Conservation (phyloP, 208 protist genomes). For the Blastocrithidia nonstop region DNA sequence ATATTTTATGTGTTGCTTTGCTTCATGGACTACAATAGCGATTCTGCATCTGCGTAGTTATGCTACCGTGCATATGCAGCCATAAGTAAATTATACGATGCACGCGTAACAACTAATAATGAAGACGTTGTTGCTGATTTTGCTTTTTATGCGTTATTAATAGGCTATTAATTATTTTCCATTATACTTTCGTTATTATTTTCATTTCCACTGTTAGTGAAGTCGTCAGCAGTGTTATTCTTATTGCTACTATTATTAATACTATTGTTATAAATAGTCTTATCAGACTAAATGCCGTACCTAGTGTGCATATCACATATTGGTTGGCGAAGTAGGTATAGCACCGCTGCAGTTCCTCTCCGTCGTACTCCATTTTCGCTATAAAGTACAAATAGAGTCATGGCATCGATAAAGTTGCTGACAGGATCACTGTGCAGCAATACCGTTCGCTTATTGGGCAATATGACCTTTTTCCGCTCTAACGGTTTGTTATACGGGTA, state of each 20-base stretch:
- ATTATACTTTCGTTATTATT: too few relatives aligned
- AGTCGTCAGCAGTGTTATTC: too few relatives aligned
- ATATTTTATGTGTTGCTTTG: too few relatives aligned
- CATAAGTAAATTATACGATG: slow-evolving; percentile 48
- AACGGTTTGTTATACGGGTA: slow-evolving; percentile 12
- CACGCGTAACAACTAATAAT: slow-evolving; percentile 4
- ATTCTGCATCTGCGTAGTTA: slow-evolving; percentile 18
- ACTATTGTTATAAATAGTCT: background rate
- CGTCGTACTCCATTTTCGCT: background rate
- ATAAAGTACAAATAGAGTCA: slow-evolving; percentile 9
- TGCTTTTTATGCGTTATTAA: slow-evolving; percentile 1
- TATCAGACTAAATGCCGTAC: background rate
- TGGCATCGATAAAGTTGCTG: slow-evolving; percentile 17
- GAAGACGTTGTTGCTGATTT: background rate
- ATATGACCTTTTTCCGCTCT: slow-evolving; percentile 36
- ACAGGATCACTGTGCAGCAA: slow-evolving; percentile 43
- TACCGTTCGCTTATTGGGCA: slow-evolving; percentile 21
- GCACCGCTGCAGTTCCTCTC: too few relatives aligned
- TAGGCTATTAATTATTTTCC: too few relatives aligned
- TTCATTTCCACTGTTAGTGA: too few relatives aligned
- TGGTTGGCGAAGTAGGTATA: too few relatives aligned
- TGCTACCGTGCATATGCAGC: slow-evolving; percentile 30
- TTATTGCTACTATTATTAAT: too few relatives aligned
- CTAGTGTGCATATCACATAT: too few relatives aligned
- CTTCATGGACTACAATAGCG: slow-evolving; percentile 19